Conservation (phyloP, 2,329 filamentous ascomycete species). For the Botrytis paeoniae region DNA sequence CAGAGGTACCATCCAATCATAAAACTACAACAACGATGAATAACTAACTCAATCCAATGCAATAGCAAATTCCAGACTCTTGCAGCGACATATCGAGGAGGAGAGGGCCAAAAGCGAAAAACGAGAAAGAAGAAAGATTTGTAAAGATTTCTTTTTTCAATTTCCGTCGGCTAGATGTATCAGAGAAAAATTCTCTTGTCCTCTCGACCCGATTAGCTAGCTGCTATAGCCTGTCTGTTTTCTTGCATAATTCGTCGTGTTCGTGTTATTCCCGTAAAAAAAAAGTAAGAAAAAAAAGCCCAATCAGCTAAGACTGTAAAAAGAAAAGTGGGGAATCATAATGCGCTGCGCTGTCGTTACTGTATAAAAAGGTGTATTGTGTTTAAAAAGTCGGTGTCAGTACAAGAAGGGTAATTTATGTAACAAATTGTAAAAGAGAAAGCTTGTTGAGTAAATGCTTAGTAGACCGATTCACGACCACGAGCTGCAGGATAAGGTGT, state of each 20-base stretch:
- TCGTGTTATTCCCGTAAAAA: conserved; percentile 13
- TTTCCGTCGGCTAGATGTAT: neutral
- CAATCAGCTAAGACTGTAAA: neutral
- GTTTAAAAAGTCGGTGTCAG: conserved; percentile 14
- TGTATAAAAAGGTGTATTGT: conserved; percentile 15
- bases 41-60: conserved; percentile 2
- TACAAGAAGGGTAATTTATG: conserved; percentile 21
- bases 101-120: neutral
- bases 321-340: conserved; percentile 19
- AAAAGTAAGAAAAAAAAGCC: neutral
- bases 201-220: neutral
- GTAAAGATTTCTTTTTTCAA: neutral
- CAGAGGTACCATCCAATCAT: neutral
- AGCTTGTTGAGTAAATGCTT: neutral
- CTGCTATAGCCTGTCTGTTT: neutral
- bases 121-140: neutral
- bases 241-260: conserved; percentile 6
- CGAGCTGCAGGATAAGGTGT: neutral
- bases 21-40: conserved; percentile 17
- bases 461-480: neutral
- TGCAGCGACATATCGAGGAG: neutral
- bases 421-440: conserved; percentile 10
- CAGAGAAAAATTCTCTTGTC: neutral
- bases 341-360: conserved; percentile 19
- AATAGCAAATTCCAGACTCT: neutral